phyloP scores from a whole-genome alignment of 2,329 filamentous ascomycete species.

The Tolypocladium amazonense region DNA sequence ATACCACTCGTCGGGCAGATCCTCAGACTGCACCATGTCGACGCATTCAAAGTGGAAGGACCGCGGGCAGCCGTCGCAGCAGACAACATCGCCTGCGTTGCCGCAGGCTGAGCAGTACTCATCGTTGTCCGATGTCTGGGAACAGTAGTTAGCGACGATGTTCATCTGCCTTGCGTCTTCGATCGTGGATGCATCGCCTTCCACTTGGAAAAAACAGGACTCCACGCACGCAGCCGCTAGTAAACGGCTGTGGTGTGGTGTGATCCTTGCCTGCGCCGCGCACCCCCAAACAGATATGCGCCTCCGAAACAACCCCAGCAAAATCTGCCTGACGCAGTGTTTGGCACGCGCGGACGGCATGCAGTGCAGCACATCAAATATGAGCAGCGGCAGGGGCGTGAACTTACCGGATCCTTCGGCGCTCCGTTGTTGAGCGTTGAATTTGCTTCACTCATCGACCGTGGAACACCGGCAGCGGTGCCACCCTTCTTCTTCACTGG shows the following conservation, averaged over 20 bases:
- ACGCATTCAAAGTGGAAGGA: slow-evolving; percentile 88
- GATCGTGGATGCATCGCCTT: background rate
- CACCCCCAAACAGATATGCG: slow-evolving; percentile 1
- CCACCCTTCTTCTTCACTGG: slow-evolving; percentile 63
- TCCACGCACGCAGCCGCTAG: slow-evolving; percentile 1
- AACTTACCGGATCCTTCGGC: slow-evolving; percentile 41
- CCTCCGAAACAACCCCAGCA: background rate
- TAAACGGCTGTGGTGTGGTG: background rate
- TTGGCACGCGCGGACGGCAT: background rate
- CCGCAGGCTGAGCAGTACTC: slow-evolving; percentile 84
- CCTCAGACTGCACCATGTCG: slow-evolving; percentile 63
- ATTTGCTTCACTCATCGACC: slow-evolving; percentile 52
- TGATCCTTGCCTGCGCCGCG: slow-evolving; percentile 3
- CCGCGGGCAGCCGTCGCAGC: slow-evolving; percentile 84
- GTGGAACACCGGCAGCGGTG: slow-evolving; percentile 58
- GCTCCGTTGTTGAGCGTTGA: slow-evolving; percentile 49
- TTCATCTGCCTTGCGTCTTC: background rate
- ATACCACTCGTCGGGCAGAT: slow-evolving; percentile 69
- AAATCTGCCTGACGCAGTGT: background rate
- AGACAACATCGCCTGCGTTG: slow-evolving; percentile 74
- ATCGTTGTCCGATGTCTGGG: slow-evolving; percentile 56
- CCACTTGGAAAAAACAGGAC: slow-evolving; percentile 1
- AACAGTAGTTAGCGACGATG: slow-evolving; percentile 17
- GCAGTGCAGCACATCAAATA: background rate
- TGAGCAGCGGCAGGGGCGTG: background rate